Percentiles rank a stretch among this genome's conserved stretches.
Conservation (phyloP, 2,329 filamentous ascomycete genomes). For the Colletotrichum spinosum region DNA sequence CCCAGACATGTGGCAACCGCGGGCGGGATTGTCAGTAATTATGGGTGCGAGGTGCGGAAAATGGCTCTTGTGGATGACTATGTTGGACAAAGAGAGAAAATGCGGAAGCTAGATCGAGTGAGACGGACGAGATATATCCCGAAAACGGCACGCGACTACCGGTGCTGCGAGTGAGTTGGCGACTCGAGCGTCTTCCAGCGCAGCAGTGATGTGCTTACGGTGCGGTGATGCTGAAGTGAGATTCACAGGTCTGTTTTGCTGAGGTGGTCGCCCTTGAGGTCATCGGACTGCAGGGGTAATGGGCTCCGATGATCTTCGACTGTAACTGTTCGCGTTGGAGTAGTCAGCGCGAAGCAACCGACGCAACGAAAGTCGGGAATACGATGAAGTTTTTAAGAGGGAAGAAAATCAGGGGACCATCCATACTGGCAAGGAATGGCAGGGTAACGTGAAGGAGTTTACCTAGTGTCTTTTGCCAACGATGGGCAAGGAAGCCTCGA, state of each 20-base stretch:
- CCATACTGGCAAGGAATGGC: conserved; percentile 14
- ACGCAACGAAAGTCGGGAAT: conserved; percentile 3
- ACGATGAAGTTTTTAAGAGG: neutral
- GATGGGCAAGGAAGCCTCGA: conserved; percentile 19
- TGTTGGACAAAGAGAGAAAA: neutral
- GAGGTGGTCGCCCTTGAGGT: neutral
- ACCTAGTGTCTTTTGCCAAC: neutral
- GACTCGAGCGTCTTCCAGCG: neutral
- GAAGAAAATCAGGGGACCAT: conserved; percentile 2
- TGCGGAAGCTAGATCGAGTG: neutral
- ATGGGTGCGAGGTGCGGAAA: conserved; percentile 26
- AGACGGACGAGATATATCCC: conserved; percentile 4
- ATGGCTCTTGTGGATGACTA: conserved; percentile 13
- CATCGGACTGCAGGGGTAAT: conserved; percentile 10
- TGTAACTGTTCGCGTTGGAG: too few species aligned
- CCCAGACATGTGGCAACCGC: conserved; percentile 12
- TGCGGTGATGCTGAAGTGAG: neutral
- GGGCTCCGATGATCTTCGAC: neutral
- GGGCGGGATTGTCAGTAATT: conserved; percentile 17
- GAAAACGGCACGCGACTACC: conserved; percentile 14
- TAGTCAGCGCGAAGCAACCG: too few species aligned
- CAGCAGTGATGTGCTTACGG: neutral
- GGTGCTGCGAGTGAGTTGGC: neutral
- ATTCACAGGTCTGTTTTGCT: too few species aligned
- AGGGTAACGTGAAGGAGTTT: conserved; percentile 12